Percentiles rank a stretch among this genome's conserved stretches.
Evolutionary conservation across 495 filamentous ascomycete genomes (phyloP).

Genomic region (Geoglossum glabrum): DNA sequence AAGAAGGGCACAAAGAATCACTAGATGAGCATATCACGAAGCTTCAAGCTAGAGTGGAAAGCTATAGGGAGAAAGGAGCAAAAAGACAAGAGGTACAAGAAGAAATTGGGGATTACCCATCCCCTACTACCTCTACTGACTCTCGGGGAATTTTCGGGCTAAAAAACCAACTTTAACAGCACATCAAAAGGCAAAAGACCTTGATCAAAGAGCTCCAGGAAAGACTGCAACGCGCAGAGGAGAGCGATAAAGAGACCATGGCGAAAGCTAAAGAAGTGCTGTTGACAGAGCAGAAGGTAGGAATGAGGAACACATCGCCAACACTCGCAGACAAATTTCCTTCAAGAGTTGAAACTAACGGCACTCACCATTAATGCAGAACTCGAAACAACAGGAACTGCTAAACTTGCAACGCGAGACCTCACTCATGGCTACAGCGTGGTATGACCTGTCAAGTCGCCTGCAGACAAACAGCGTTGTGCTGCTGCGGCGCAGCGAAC

Average conservation of each 20-base stretch:
- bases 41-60: conserved; percentile 16
- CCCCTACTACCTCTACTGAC: background rate
- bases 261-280: conserved; percentile 26
- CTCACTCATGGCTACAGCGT: conserved; percentile 66
- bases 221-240: conserved; percentile 31
- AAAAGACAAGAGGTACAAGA: conserved; percentile 16
- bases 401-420: conserved; percentile 59
- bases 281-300: conserved; percentile 14
- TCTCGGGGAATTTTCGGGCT: background rate
- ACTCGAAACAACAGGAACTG: background rate
- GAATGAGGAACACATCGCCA: background rate
- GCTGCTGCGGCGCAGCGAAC: conserved; percentile 50
- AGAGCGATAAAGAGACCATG: conserved; percentile 22
- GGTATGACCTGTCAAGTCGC: conserved; percentile 72
- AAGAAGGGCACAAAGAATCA: conserved; percentile 9
- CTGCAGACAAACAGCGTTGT: conserved; percentile 79
- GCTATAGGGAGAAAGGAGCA: conserved; percentile 15
- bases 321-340: background rate
- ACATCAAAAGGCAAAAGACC: conserved; percentile 39
- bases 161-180: conserved; percentile 17
- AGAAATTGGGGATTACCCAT: background rate
- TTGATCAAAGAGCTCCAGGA: conserved; percentile 38
- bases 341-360: background rate
- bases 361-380: background rate
- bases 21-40: conserved; percentile 13